Base-by-base conservation (phyloP, 164 flowering plant genomes). In the Berberis vulgaris region DNA sequence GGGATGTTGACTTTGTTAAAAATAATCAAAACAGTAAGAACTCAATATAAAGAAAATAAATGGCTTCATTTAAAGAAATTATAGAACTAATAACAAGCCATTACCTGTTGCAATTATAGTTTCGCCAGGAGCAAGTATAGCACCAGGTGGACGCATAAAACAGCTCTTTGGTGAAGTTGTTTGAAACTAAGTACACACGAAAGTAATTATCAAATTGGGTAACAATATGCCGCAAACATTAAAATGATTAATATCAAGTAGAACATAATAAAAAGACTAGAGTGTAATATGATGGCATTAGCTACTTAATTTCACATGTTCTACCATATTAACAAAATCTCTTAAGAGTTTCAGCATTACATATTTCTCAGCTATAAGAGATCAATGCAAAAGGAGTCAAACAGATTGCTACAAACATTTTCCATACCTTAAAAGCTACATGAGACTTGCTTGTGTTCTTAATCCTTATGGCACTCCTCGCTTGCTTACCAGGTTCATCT, bases 401-500 rank as follows among this genome's bases (percentile, higher is more conserved):
- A 11, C 10, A 47, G 9, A 47, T 47, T 6, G 10, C 1, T 47
- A 52, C 54, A 7, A 52, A 52, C n/a, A 7, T 52, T 3, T 10
- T 52, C 54, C 45, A 61, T 41, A 89, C 98, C 97, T 90, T 93
- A 71, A 93, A 93, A 54, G 94, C 98, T n/a, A 82, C 96, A 75
- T 84, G 84, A 62, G 96, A 90, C 73, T 72, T 83, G 84, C 94
- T 85, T 7, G 84, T 78, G 74, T 93, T 93, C 72, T 90, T 90
- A 52, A 93, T 77, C 78, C 85, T 76, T 55, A 93, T 71, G 4
- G 98, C 98, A 55, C 98, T 93, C 65, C 77, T 80, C 45, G 77
- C 96, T 68, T 90, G 98, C 67, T 86, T 93, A 7, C 98, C 98
- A 52, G 97, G 94, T 69, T 93, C 98, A 84, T 90, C 97, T 93